Conservation (phyloP, 768 basidiomycete species). For the Holtermannia corniformis region DNA sequence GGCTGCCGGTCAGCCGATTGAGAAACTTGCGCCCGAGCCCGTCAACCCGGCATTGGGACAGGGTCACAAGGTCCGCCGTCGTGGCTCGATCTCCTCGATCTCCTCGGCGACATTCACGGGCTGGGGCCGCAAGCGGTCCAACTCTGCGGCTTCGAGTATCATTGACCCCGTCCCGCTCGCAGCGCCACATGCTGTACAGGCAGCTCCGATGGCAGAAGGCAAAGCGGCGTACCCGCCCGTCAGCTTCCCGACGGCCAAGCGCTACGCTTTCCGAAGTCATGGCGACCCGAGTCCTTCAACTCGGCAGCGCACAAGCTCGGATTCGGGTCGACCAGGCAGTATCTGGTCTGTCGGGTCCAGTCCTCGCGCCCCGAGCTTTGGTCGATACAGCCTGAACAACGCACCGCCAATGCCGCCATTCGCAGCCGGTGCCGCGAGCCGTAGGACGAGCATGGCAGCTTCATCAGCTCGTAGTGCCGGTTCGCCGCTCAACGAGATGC, state of each 20-base stretch:
- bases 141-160: conserved; percentile 7
- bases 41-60: not conserved
- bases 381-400: conserved; percentile 10
- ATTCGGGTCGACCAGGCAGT: conserved; percentile 33
- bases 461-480: conserved; percentile 1
- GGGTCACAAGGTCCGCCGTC: conserved; percentile 6
- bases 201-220: conserved; percentile 11
- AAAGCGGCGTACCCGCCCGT: conserved; percentile 28
- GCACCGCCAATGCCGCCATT: conserved; percentile 16
- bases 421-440: conserved; percentile 11
- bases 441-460: conserved; percentile 8
- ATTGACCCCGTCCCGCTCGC: conserved; percentile 5
- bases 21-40: not conserved
- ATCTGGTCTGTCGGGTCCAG: conserved; percentile 17
- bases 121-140: conserved; percentile 21
- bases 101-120: conserved; percentile 17
- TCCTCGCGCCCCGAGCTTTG: conserved; percentile 6
- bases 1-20: conserved; percentile 2
- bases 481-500: not conserved
- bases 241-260: conserved; percentile 35
- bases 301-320: conserved; percentile 21
- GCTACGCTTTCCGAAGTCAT: conserved; percentile 34
- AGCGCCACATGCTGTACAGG: conserved; percentile 5
- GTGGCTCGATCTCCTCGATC: conserved; percentile 24
- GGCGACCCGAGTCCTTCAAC: conserved; percentile 13